These are phyloP conservation scores for Colletotrichum somersetense DNA, from an alignment of 2,329 filamentous ascomycete genomes.

Conservation along the genomic window DNA sequence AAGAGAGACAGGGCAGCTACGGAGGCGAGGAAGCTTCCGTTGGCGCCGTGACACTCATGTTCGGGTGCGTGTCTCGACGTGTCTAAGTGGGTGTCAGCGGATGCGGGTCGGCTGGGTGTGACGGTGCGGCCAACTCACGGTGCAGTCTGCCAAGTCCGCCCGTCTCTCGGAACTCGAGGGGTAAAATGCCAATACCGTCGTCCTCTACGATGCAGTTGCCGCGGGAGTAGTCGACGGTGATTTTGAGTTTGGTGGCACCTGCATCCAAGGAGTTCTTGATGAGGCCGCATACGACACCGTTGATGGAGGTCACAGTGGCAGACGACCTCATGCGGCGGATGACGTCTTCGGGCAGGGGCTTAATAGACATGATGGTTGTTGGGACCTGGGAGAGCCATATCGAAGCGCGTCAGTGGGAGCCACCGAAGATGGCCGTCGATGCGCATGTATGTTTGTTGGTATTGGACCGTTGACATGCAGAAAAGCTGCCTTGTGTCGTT, in stretches of 20 bases:
- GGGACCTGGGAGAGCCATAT: constrained; percentile 14
- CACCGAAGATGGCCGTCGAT: constrained; percentile 3
- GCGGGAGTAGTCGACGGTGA: constrained; percentile 79
- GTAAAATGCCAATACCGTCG: constrained; percentile 82
- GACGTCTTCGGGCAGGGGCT: constrained; percentile 76
- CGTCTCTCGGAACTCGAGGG: constrained; percentile 75
- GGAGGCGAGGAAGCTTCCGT: constrained; percentile 83
- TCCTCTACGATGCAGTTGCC: constrained; percentile 88
- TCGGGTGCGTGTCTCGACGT: constrained; percentile 77
- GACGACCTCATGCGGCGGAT: constrained; percentile 88
- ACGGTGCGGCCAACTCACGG: constrained; percentile 64
- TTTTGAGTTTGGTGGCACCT: constrained; percentile 73
- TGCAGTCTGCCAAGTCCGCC: constrained; percentile 81
- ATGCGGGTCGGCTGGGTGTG: not conserved
- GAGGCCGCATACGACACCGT: constrained; percentile 77
- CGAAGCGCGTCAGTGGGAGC: constrained; percentile 13
- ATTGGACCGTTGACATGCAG: not conserved
- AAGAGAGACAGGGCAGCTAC: constrained; percentile 82
- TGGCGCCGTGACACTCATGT: constrained; percentile 70
- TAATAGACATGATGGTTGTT: constrained; percentile 70
- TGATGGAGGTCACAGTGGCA: constrained; percentile 80
- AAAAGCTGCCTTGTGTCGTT: not conserved
- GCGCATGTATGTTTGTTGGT: not conserved
- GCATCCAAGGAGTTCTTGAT: constrained; percentile 90
- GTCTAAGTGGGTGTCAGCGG: constrained; percentile 61